Evolutionary conservation across 2,329 filamentous ascomycete species (phyloP), one percentile per base, ranked within the genome.

Genomic region (Aspergillus fructus): DNA sequence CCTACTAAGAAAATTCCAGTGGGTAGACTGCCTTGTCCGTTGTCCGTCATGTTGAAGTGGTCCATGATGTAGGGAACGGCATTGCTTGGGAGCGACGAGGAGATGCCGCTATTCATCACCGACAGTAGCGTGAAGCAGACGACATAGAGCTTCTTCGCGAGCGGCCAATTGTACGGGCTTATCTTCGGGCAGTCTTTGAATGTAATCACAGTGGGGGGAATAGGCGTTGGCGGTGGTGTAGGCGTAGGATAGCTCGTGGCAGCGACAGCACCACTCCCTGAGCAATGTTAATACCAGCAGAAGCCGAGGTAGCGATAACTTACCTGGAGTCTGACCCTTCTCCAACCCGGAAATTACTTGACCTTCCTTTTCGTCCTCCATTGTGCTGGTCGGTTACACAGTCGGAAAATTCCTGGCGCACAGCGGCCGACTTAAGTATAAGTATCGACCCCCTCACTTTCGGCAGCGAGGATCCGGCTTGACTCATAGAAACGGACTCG

Each of bases 81-180:
- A 62, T 74, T 74, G 62, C 73, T 75, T 13, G 74, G 73, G 12
- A 77, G 58, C 4, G 74, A 72, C 4, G 73, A 69, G 3, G 71
- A 70, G 41, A 77, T 63, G 6, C 73, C 74, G 53, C 72, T 74
- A 52, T 76, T 76, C 23, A 77, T 65, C 11, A 75, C 71, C 5
- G 67, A 55, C 5, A 71, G 53, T 3, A 72, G 45, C 1, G 58
- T 62, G 9, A 68, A 59, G 15, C 68, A 41, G 9, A 66, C 62
- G 43, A 67, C 70, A 55, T 67, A 71, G 17, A 70, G 3, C 37
- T 73, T 72, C 50, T 68, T 71, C 19, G 33, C 34, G 46, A 68
- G 53, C 9, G 60, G 46, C 69, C 69, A 71, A 19, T 71, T 69
- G 37, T 59, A 63, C 6, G 69, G 69, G 37, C 67, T 64, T 33